These are phyloP conservation scores for Desmodesmus armatus DNA, from an alignment of 139 green algal genomes.

Conservation along the genomic window DNA sequence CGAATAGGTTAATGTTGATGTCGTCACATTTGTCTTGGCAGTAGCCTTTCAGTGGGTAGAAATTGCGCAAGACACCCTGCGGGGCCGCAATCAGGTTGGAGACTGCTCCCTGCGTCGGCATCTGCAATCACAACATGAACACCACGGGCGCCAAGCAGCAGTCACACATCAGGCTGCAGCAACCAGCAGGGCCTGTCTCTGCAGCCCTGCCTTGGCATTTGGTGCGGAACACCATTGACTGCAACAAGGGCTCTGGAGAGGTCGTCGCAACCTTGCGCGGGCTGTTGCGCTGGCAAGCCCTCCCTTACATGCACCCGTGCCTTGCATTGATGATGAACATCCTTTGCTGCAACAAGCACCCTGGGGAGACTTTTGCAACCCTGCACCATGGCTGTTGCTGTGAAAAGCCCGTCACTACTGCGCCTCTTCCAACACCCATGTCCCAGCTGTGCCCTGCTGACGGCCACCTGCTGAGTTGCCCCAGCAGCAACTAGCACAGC, in stretches of 20 bases:
- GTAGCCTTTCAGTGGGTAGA: slow-evolving; percentile 39
- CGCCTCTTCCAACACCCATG: too few species aligned
- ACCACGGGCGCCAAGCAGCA: neutral
- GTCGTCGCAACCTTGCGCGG: too few species aligned
- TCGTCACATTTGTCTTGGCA: slow-evolving; percentile 14
- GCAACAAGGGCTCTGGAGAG: too few species aligned
- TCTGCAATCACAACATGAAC: neutral
- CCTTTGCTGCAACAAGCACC: too few species aligned
- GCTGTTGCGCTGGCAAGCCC: too few species aligned
- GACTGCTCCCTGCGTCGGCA: slow-evolving; percentile 16
- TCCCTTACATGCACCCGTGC: too few species aligned
- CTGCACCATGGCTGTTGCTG: too few species aligned
- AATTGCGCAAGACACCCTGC: slow-evolving; percentile 35
- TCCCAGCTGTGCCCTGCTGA: too few species aligned
- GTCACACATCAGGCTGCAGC: neutral
- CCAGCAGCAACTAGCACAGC: too few species aligned
- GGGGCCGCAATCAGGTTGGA: slow-evolving; percentile 5
- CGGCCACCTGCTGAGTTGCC: neutral
- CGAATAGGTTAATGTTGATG: slow-evolving; percentile 27
- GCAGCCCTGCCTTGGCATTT: neutral
- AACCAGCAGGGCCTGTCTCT: neutral
- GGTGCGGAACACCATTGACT: neutral
- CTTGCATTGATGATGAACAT: too few species aligned
- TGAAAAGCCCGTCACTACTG: too few species aligned
- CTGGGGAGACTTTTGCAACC: too few species aligned